phyloP scores from a whole-genome alignment of 768 basidiomycete species.

The Lactifluus volemus region DNA sequence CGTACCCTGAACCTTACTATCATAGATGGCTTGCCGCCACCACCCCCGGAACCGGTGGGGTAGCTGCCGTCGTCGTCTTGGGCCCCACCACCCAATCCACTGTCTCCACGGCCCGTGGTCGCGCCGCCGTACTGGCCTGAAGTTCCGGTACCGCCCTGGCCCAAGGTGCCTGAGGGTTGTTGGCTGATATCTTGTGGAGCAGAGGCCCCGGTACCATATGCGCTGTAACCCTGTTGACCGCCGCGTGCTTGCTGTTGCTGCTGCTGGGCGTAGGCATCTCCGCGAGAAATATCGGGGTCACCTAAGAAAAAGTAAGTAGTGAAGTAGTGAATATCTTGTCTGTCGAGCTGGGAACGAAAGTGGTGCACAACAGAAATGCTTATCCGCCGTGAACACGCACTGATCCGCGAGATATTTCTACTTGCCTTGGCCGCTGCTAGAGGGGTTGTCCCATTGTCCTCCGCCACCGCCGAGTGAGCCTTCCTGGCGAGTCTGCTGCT shows the following conservation, averaged over 20 bases:
- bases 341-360: neutral
- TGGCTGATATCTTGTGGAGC: neutral
- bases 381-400: neutral
- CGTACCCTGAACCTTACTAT: slow-evolving; percentile 13
- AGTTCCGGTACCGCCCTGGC: neutral
- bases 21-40: neutral
- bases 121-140: neutral
- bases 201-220: neutral
- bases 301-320: neutral
- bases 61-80: neutral
- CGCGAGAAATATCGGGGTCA: neutral
- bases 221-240: neutral
- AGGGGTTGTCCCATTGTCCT: neutral
- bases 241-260: neutral
- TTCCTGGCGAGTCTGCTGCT: neutral
- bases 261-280: neutral
- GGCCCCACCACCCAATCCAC: neutral
- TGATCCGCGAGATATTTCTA: neutral
- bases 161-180: neutral
- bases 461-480: neutral
- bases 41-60: neutral
- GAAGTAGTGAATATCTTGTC: neutral
- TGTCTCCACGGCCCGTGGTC: neutral
- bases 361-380: neutral
- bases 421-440: slow-evolving; percentile 5